These are phyloP conservation scores for Sequoia sempervirens DNA, from an alignment of 75 land plant genomes.

Conservation along the genomic window DNA sequence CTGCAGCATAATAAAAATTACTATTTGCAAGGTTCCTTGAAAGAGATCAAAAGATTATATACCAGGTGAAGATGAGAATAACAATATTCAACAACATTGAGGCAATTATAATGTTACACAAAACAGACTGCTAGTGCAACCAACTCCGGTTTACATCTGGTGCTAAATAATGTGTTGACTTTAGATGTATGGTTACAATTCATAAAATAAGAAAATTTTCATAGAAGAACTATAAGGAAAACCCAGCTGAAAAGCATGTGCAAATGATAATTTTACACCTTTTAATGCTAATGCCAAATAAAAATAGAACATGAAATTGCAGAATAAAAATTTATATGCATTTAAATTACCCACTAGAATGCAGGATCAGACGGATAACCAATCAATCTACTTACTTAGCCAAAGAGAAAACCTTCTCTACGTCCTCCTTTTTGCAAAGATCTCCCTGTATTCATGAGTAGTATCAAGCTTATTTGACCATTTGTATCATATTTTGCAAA, in stretches of 20 bases:
- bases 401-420: conserved; percentile 58
- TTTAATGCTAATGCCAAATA: background rate
- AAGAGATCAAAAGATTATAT: background rate
- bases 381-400: conserved; percentile 34
- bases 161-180: background rate
- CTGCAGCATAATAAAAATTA: conserved; percentile 26
- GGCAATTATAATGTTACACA: background rate
- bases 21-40: background rate
- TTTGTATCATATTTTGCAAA: background rate
- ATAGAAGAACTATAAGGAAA: background rate
- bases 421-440: conserved; percentile 55
- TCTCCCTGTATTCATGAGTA: conserved; percentile 52
- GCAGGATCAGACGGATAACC: background rate
- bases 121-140: background rate
- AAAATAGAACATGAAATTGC: background rate
- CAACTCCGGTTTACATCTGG: background rate
- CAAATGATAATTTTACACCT: background rate
- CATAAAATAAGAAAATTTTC: background rate
- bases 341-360: background rate
- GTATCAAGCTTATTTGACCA: background rate
- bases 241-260: background rate
- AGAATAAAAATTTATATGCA: background rate
- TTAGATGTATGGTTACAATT: background rate
- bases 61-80: background rate
- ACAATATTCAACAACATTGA: background rate